Evolutionary conservation across 2,329 filamentous ascomycete genomes (phyloP), one percentile per base, ranked within the genome.

Genomic region (Pseudocercospora ulei): DNA sequence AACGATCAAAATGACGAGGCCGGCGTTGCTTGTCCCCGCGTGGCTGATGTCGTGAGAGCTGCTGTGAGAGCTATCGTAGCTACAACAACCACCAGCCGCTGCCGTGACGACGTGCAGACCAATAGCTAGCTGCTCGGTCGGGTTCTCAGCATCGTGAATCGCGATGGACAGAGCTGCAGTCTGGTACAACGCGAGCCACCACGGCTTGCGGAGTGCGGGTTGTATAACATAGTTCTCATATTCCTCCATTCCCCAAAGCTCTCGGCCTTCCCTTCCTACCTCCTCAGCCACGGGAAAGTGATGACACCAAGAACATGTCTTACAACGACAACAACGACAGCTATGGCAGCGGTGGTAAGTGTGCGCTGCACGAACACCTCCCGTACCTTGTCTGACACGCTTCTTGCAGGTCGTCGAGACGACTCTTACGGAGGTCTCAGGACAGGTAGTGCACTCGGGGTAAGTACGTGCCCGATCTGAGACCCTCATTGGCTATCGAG

Each of bases 241-340:
- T n/a, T 17, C 14, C 13, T 30, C 16, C 16, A n/a, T 11, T 19
- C 6, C n/a, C 7, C 13, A 4, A 7, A 12, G 14, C 28, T 30
- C 8, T 30, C 19, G 28, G 28, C 28, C 19, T 6, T 5, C 16
- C 11, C 3, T 19, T 11, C 28, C 28, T 30, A 7, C 13, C 3
- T n/a, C 3, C n/a, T 33, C 30, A n/a, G 8, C 16, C 12, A 22
- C 4, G 18, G 11, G 14, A 16, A 41, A 27, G 12, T 35, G 8
- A 24, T 23, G n/a, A 28, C 14, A 39, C 19, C 7, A 25, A 9
- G 17, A 47, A 17, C 41, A 47, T 43, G 46, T 48, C 43, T 33
- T 44, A 44, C 39, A 38, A 38, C 35, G 35, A 41, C 38, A 41
- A 38, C 17, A 14, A 36, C 35, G 19, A 37, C 18, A 41, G 43